phyloP scores from a whole-genome alignment of 2,329 filamentous ascomycete species.

The Fusarium liriodendri region DNA sequence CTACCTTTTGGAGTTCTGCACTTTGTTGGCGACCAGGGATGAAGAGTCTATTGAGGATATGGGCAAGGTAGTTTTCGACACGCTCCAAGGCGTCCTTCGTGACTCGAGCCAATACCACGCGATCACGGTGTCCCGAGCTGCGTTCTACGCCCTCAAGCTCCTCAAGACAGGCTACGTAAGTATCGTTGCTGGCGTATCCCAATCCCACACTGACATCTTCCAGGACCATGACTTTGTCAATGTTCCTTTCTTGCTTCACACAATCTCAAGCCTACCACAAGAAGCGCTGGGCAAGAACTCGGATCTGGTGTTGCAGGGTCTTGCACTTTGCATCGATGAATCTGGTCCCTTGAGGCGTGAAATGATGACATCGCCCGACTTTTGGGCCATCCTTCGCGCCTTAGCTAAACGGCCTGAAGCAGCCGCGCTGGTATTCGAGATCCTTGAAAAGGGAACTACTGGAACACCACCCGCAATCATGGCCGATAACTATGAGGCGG shows the following conservation, averaged over 20 bases:
- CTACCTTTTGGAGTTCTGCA: slow-evolving; percentile 92
- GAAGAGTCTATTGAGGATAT: slow-evolving; percentile 76
- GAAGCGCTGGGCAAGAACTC: slow-evolving; percentile 81
- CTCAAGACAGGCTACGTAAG: slow-evolving; percentile 87
- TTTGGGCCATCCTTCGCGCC: slow-evolving; percentile 89
- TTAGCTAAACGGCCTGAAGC: slow-evolving; percentile 77
- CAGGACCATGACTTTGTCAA: slow-evolving; percentile 92
- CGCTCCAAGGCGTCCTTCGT: slow-evolving; percentile 83
- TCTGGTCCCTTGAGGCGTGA: slow-evolving; percentile 85
- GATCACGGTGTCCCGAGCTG: slow-evolving; percentile 83
- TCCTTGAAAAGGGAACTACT: slow-evolving; percentile 82
- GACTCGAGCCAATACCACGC: slow-evolving; percentile 83
- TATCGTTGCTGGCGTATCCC: slow-evolving; percentile 22
- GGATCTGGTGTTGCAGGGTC: slow-evolving; percentile 79
- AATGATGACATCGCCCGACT: slow-evolving; percentile 95
- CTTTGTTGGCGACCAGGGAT: slow-evolving; percentile 82
- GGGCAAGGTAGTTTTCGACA: slow-evolving; percentile 83
- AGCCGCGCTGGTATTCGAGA: slow-evolving; percentile 83
- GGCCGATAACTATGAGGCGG: slow-evolving; percentile 94
- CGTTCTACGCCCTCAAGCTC: slow-evolving; percentile 87
- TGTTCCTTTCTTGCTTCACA: slow-evolving; percentile 90
- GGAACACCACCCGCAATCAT: slow-evolving; percentile 85
- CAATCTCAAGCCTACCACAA: slow-evolving; percentile 87
- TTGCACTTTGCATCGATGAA: slow-evolving; percentile 82
- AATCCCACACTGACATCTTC: slow-evolving; percentile 33